Evolutionary conservation across 257 asterid genomes (phyloP).

Genomic region (Echites panduratus): DNA sequence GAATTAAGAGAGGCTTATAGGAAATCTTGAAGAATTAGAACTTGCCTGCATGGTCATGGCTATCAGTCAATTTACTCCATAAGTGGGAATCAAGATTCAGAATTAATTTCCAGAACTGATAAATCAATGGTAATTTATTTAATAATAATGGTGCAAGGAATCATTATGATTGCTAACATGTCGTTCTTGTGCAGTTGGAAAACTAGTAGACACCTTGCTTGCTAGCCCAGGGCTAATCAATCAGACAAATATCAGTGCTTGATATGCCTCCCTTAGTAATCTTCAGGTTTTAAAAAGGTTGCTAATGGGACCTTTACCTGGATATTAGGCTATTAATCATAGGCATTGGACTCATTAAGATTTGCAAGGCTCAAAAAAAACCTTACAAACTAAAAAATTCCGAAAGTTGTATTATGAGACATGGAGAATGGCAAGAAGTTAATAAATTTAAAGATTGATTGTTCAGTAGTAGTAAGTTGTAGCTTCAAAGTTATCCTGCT

Average conservation of each 20-base stretch:
- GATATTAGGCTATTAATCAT: not conserved
- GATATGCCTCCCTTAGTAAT: not conserved
- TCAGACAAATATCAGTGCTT: not conserved
- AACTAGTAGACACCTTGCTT: not conserved
- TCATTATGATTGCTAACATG: not conserved
- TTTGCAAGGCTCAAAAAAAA: not conserved
- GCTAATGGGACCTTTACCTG: not conserved
- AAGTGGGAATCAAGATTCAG: not conserved
- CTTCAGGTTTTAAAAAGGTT: not conserved
- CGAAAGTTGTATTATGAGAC: not conserved
- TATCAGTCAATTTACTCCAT: not conserved
- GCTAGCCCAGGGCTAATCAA: not conserved
- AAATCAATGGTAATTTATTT: not conserved
- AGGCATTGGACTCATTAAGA: conserved; percentile 2
- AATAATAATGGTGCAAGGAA: not conserved
- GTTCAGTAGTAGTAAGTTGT: not conserved
- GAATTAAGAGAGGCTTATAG: not conserved
- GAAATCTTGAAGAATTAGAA: not conserved
- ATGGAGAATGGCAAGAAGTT: not conserved
- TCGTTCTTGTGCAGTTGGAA: not conserved
- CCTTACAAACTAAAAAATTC: not conserved
- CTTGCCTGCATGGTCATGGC: not conserved
- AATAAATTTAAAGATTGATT: not conserved
- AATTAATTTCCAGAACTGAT: not conserved
- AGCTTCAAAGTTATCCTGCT: not conserved